A percentile compares a stretch with the other conserved stretches of the same genome.
phyloP scores from a whole-genome alignment of 2,329 filamentous ascomycete species.

The Trichophyton equinum region DNA sequence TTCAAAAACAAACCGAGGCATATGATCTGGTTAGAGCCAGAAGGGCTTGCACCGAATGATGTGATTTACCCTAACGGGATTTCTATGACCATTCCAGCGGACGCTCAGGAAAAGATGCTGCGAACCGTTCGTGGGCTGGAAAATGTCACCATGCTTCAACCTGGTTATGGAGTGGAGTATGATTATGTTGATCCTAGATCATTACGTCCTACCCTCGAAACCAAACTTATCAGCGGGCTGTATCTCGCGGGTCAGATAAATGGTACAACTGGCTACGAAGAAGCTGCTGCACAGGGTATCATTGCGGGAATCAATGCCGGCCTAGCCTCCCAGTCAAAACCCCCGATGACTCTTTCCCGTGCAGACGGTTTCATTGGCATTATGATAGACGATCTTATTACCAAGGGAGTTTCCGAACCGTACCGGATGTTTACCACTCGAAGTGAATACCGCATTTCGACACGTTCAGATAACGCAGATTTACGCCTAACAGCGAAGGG shows the following conservation, averaged over 20 bases:
- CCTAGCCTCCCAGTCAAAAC: conserved; percentile 55
- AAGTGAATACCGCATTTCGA: conserved; percentile 87
- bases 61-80: conserved; percentile 93
- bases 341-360: conserved; percentile 57
- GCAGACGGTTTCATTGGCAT: conserved; percentile 94
- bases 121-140: conserved; percentile 80
- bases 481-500: conserved; percentile 69
- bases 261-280: conserved; percentile 94
- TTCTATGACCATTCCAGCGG: conserved; percentile 87
- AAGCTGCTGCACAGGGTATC: conserved; percentile 86
- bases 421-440: conserved; percentile 98
- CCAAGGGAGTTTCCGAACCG: conserved; percentile 90
- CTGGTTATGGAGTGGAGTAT: conserved; percentile 95
- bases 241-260: conserved; percentile 96
- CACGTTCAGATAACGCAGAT: conserved; percentile 90
- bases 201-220: conserved; percentile 79
- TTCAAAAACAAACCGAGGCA: conserved; percentile 72
- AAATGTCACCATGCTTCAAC: conserved; percentile 79
- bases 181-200: conserved; percentile 94
- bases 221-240: conserved; percentile 76
- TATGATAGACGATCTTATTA: conserved; percentile 96
- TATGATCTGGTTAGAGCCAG: conserved; percentile 92
- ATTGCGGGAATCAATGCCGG: conserved; percentile 91
- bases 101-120: conserved; percentile 74
- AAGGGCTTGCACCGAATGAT: conserved; percentile 73